Percentiles rank a stretch among this genome's conserved stretches.
Evolutionary conservation across 2,329 filamentous ascomycete species (phyloP).

Genomic region (Geoglossum cookeanum): DNA sequence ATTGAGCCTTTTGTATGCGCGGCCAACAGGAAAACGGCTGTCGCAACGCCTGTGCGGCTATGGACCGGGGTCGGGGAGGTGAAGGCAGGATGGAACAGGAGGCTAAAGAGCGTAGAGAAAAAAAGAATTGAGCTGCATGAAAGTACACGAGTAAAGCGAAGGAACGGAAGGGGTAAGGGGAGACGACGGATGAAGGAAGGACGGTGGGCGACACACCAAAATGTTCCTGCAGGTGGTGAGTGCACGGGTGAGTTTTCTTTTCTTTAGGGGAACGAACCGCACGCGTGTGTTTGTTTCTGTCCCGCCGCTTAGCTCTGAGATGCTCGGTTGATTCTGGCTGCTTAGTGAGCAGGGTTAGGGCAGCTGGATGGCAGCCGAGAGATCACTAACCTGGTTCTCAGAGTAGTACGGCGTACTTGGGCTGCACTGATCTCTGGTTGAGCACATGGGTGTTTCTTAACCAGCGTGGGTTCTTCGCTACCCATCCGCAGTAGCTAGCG

Average conservation of each 20-base stretch:
- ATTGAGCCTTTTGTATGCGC: neutral
- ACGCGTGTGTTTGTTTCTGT: neutral
- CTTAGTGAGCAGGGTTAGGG: neutral
- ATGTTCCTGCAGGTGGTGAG: neutral
- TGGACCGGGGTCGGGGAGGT: neutral
- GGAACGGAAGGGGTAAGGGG: neutral
- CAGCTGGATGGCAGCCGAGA: neutral
- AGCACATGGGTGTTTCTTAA: no score
- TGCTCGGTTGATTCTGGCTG: neutral
- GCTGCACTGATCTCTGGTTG: no score
- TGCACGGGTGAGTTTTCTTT: neutral
- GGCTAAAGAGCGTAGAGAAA: neutral
- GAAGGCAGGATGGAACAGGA: neutral
- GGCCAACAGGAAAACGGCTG: neutral
- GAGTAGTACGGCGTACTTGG: no score
- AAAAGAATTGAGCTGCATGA: neutral
- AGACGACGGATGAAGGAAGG: neutral
- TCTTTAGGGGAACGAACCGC: neutral
- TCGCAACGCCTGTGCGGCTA: neutral
- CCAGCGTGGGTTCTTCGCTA: no score
- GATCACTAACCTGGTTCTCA: no score
- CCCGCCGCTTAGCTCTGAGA: neutral
- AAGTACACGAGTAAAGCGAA: neutral
- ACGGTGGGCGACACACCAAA: neutral
- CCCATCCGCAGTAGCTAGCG: no score